Evolutionary conservation across 805 yeast species (phyloP).

Genomic region (Candida ortonii): DNA sequence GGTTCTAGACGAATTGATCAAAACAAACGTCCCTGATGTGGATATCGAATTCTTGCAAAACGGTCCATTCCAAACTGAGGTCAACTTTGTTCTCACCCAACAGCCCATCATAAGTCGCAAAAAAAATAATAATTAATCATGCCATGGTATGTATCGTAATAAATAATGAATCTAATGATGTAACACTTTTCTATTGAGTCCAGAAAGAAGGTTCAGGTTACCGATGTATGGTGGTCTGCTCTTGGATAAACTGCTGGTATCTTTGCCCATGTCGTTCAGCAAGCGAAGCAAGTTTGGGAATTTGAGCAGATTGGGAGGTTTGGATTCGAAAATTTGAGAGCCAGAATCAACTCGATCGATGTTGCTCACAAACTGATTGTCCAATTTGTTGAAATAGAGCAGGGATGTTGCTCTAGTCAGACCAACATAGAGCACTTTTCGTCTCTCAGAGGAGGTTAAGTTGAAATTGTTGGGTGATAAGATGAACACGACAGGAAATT

Average conservation of each 20-base stretch:
- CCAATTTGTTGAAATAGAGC: slow-evolving; percentile 36
- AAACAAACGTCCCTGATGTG: slow-evolving; percentile 22
- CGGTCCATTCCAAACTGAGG: slow-evolving; percentile 25
- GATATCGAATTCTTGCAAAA: slow-evolving; percentile 25
- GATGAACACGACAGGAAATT: slow-evolving; percentile 66
- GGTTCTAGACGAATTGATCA: slow-evolving; percentile 15
- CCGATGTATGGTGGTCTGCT: slow-evolving; percentile 5
- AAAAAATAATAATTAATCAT: slow-evolving; percentile 14
- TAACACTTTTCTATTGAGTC: slow-evolving; percentile 7
- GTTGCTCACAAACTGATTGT: slow-evolving; percentile 19
- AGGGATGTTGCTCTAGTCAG: slow-evolving; percentile 58
- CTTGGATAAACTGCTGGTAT: slow-evolving; percentile 4
- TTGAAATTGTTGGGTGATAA: slow-evolving; percentile 26
- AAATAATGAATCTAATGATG: slow-evolving; percentile 7
- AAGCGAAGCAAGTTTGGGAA: slow-evolving; percentile 11
- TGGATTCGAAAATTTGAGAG: slow-evolving; percentile 7
- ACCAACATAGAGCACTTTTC: slow-evolving; percentile 59
- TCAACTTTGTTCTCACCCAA: slow-evolving; percentile 44
- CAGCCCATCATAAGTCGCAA: slow-evolving; percentile 39
- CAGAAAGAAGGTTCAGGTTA: slow-evolving; percentile 4
- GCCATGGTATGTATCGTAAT: no score
- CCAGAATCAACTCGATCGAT: slow-evolving; percentile 18
- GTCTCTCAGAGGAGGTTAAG: slow-evolving; percentile 27
- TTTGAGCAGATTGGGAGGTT: slow-evolving; percentile 11
- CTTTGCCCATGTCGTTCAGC: slow-evolving; percentile 19